Evolutionary conservation across 495 filamentous ascomycete genomes (phyloP).

Genomic region (Xylaria intraflava): DNA sequence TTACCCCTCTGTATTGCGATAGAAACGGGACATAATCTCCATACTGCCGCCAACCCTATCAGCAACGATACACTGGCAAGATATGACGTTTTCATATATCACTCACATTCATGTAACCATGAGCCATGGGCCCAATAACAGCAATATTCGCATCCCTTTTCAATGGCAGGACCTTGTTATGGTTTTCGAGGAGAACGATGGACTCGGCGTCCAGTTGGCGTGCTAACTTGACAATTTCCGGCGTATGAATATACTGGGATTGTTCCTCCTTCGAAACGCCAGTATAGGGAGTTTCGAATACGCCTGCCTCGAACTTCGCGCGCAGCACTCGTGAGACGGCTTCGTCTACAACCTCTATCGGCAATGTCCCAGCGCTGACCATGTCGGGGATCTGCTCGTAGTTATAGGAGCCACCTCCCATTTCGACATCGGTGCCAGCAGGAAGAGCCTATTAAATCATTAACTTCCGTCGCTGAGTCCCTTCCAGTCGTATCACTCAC

Average conservation of each 20-base stretch:
- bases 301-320: slow-evolving; percentile 58
- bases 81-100: background rate
- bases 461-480: background rate
- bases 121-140: slow-evolving; percentile 69
- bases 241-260: slow-evolving; percentile 51
- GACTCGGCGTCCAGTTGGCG: slow-evolving; percentile 58
- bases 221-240: slow-evolving; percentile 49
- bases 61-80: background rate
- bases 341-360: slow-evolving; percentile 50
- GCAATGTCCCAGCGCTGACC: slow-evolving; percentile 50
- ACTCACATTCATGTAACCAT: slow-evolving; percentile 62
- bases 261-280: slow-evolving; percentile 47
- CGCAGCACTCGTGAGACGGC: slow-evolving; percentile 56
- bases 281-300: slow-evolving; percentile 61
- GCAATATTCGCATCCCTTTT: slow-evolving; percentile 55
- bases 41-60: slow-evolving; percentile 35
- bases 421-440: slow-evolving; percentile 67
- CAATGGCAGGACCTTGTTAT: slow-evolving; percentile 53
- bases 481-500: slow-evolving; percentile 33
- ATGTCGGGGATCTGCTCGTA: slow-evolving; percentile 60
- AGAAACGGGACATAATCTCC: slow-evolving; percentile 62
- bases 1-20: slow-evolving; percentile 56
- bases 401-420: slow-evolving; percentile 68
- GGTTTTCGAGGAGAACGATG: slow-evolving; percentile 65
- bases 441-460: slow-evolving; percentile 40